Base-by-base conservation (phyloP, 208 protist species). In the Trypanosoma mega region DNA sequence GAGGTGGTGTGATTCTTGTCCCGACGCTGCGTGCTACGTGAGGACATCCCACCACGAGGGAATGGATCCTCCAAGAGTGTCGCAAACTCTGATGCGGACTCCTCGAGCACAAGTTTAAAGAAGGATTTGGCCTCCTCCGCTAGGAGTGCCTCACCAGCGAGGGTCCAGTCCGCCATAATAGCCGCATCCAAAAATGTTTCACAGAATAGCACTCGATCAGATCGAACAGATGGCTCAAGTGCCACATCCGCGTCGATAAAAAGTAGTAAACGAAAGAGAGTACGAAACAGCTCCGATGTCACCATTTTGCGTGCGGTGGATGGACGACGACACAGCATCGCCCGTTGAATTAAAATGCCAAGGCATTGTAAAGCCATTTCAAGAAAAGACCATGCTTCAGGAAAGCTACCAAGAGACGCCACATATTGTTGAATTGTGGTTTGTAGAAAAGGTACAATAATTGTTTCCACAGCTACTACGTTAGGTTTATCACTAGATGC, bases 1-100 rank as follows among this genome's bases (percentile, higher is more conserved):
- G 74, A 84, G 7, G 76, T 88, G 56, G 91, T 92, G 67, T 92
- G 83, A 56, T 92, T 80, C 52, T 89, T 92, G 54, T 92, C 88
- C 9, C 85, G 70, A 0, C 78, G 66, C 56, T 85, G 79, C 27
- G 75, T 87, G 53, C 63, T 88, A 30, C 67, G 29, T 21, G 76
- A 55, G 27, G 71, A 63, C 16, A 77, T 72, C 46, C 69, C 61
- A 21, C 60, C 72, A 34, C 65, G 57, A 23, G 81, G 75, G 47
- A 95, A 95, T n/a, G 85, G 88, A 49, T 95, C 78, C 14, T 90
- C 76, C 2, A 95, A 65, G 39, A 85, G 51, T 5, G 71, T 86
- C 5, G 80, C 82, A 36, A 82, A 74, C 45, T 82, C 81, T 0
- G 76, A 64, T 0, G 68, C 63, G 14, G 72, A 59, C 37, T 87